Evolutionary conservation across 176 grass and related monocot species (phyloP).

Genomic region (Elaeis guineensis): DNA sequence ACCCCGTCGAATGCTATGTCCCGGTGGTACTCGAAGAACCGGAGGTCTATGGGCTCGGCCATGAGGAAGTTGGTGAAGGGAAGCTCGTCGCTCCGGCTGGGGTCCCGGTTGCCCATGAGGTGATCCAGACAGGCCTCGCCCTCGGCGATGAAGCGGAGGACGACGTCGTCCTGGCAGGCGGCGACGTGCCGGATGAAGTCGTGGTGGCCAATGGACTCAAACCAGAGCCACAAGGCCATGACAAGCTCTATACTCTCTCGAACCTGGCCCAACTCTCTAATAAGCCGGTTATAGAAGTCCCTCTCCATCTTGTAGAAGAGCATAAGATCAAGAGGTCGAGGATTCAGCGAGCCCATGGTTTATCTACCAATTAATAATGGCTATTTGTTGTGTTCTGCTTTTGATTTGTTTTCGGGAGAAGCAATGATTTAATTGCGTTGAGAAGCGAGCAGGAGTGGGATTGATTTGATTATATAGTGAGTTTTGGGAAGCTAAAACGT

Average conservation of each 20-base stretch:
- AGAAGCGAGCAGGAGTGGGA: too few species aligned
- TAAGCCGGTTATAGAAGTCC: conserved; percentile 36
- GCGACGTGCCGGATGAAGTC: conserved; percentile 38
- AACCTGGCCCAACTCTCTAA: conserved; percentile 33
- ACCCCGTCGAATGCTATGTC: conserved; percentile 13
- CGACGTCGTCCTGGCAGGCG: conserved; percentile 19
- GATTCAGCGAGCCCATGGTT: conserved; percentile 18
- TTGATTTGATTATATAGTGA: too few species aligned
- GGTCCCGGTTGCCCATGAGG: neutral
- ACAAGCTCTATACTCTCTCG: conserved; percentile 32
- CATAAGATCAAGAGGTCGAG: conserved; percentile 10
- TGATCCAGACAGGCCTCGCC: conserved; percentile 39
- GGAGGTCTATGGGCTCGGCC: conserved; percentile 21
- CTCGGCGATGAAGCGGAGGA: conserved; percentile 46
- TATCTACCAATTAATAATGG: too few species aligned
- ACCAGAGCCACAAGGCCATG: conserved; percentile 58
- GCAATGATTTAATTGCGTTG: too few species aligned
- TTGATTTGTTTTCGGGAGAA: too few species aligned
- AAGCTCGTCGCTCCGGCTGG: neutral
- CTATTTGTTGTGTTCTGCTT: too few species aligned
- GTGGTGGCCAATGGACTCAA: conserved; percentile 41
- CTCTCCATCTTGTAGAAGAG: conserved; percentile 44
- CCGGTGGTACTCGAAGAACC: conserved; percentile 36
- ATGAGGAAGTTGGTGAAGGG: conserved; percentile 48
- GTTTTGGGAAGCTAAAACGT: too few species aligned